Conservation (phyloP, 129 eudicot genomes). For the Daucus carota region DH1_v3.0 NC_030386.2:25459001-25459500, state of each 20-base stretch:
- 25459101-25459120: slow-evolving; percentile 29
- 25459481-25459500: background rate
- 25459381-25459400: slow-evolving; percentile 17
- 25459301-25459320: background rate
- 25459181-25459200: background rate
- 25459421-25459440: slow-evolving; percentile 24
- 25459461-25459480: slow-evolving; percentile 19
- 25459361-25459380: too few relatives aligned
- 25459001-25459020: background rate
- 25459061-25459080: slow-evolving; percentile 36
- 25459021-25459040: slow-evolving; percentile 2
- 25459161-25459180: background rate
- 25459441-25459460: slow-evolving; percentile 13
- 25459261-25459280: background rate
- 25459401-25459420: slow-evolving; percentile 34
- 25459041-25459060: slow-evolving; percentile 29
- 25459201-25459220: background rate
- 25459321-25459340: background rate
- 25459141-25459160: background rate
- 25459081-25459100: slow-evolving; percentile 41
- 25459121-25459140: background rate
- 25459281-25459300: background rate
- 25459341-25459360: background rate
- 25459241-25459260: background rate
- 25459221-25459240: background rate